A percentile compares a stretch with the other conserved stretches of the same genome.
Conservation (phyloP, 139 green algal species). For the Klebsormidium nitens region DNA sequence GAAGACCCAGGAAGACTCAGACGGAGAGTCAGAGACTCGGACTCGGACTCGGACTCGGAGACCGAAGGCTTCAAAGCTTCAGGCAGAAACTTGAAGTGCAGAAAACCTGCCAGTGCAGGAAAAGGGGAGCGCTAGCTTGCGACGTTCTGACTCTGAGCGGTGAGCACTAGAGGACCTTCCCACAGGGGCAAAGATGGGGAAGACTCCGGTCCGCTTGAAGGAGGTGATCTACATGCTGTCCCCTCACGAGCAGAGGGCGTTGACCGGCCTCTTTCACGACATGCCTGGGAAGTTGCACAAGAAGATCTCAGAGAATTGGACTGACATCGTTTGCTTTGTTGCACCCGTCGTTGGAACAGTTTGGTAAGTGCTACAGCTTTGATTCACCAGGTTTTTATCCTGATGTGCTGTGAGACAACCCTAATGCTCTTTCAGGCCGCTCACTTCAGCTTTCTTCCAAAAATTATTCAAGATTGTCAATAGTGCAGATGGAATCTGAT, state of each 20-base stretch:
- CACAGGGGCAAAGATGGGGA: too few species aligned
- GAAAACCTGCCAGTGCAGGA: too few species aligned
- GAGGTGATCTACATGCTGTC: conserved; percentile 84
- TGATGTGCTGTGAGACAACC: background rate
- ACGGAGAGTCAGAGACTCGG: too few species aligned
- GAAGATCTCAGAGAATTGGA: conserved; percentile 48
- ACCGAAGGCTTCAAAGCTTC: too few species aligned
- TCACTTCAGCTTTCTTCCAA: too few species aligned
- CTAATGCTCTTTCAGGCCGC: background rate
- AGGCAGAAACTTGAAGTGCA: too few species aligned
- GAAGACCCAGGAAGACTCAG: too few species aligned
- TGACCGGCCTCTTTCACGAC: conserved; percentile 67
- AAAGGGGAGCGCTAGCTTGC: too few species aligned
- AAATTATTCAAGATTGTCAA: conserved; percentile 4
- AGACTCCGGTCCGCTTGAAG: conserved; percentile 55
- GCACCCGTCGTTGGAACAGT: conserved; percentile 34
- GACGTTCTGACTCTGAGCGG: too few species aligned
- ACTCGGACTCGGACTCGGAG: too few species aligned
- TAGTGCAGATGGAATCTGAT: too few species aligned
- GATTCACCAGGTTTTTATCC: conserved; percentile 29
- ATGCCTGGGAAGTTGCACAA: conserved; percentile 52
- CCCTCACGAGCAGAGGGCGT: conserved; percentile 74
- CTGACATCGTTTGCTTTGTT: conserved; percentile 28
- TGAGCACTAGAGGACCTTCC: too few species aligned
- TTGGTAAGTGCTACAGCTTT: conserved; percentile 16